Conservation (phyloP, 1,139 yeast species). For the Pichia terricola region DNA sequence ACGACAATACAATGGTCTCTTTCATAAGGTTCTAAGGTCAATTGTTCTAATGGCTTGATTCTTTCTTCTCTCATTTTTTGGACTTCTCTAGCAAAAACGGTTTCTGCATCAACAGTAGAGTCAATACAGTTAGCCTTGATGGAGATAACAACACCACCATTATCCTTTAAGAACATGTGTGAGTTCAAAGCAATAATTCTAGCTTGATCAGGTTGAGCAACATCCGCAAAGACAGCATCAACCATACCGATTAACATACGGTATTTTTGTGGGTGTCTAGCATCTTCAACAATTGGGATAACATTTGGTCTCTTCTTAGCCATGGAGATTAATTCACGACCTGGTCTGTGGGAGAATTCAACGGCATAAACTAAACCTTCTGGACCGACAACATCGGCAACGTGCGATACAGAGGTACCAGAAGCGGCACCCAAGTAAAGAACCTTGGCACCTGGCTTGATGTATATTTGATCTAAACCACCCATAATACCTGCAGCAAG, state of each 20-base stretch:
- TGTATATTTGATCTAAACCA: constrained; percentile 95
- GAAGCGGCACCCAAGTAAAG: constrained; percentile 98
- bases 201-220: constrained; percentile 99
- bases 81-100: constrained; percentile 98
- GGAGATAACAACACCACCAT: constrained; percentile 96
- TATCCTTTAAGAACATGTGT: constrained; percentile 94
- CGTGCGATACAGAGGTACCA: constrained; percentile 98
- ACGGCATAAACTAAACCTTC: constrained; percentile 98
- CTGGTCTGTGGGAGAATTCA: constrained; percentile 98
- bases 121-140: constrained; percentile 99
- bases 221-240: constrained; percentile 97
- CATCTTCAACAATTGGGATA: constrained; percentile 97
- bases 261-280: constrained; percentile 99
- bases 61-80: constrained; percentile 98
- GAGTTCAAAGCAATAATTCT: constrained; percentile 98
- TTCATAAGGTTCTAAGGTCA: constrained; percentile 98
- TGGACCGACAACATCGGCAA: constrained; percentile 96
- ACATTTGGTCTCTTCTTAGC: constrained; percentile 99
- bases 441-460: constrained; percentile 97
- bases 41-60: constrained; percentile 96
- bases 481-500: constrained; percentile 99
- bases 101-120: constrained; percentile 98
- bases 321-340: constrained; percentile 98
- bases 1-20: constrained; percentile 99
- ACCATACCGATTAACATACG: constrained; percentile 99